Conservation (phyloP, 2,329 filamentous ascomycete species). For the Cercospora sojina region DNA sequence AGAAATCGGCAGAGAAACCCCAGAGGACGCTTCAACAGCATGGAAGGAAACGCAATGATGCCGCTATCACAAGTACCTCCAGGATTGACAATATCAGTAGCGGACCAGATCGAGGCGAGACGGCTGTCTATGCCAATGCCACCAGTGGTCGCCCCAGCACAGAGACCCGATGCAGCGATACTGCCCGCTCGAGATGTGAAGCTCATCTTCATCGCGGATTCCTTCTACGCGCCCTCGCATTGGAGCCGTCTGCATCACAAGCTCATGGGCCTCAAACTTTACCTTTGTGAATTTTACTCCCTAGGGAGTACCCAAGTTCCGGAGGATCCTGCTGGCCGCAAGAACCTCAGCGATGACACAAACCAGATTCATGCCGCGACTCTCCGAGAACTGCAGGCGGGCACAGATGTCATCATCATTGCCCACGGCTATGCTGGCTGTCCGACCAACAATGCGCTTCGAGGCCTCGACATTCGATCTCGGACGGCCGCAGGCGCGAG, state of each 20-base stretch:
- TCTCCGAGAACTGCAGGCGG: constrained; percentile 19
- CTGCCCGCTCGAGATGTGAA: background rate
- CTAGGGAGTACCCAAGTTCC: background rate
- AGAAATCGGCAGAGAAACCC: background rate
- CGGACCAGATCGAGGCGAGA: background rate
- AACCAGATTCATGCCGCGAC: background rate
- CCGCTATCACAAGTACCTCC: background rate
- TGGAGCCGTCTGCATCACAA: background rate
- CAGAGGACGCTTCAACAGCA: background rate
- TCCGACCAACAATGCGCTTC: constrained; percentile 29
- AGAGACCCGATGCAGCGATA: background rate
- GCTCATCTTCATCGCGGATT: background rate
- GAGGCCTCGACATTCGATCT: constrained; percentile 13
- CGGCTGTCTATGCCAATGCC: background rate
- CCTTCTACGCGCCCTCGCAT: background rate
- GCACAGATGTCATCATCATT: constrained; percentile 31
- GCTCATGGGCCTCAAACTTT: background rate
- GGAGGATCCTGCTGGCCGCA: background rate
- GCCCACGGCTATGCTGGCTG: constrained; percentile 35
- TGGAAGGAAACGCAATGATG: background rate
- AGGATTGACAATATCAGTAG: background rate
- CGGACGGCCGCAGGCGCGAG: constrained; percentile 9
- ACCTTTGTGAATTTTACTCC: background rate
- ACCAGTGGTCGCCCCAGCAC: background rate
- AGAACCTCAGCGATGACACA: background rate